A percentile compares a stretch with the other conserved stretches of the same genome.
Evolutionary conservation across 306 rosid genomes (phyloP).

Genomic region (Mimosa pudica): DNA sequence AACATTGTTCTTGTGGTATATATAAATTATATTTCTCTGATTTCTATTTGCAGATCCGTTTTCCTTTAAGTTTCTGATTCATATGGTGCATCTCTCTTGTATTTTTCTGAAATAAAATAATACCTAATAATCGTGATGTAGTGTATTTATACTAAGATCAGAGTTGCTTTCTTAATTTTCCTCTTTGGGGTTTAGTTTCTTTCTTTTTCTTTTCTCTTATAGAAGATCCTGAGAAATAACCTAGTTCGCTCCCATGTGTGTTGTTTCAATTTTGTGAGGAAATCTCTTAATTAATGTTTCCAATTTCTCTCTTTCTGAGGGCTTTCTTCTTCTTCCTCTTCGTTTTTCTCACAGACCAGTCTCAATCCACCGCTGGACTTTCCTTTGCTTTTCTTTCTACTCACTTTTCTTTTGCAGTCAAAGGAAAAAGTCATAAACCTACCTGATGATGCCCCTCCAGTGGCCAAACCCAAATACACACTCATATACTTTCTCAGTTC

Average conservation of each 20-base stretch:
- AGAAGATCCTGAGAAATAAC: not conserved
- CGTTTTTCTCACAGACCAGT: slow-evolving; percentile 48
- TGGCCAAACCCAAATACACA: slow-evolving; percentile 5
- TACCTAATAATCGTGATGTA: not conserved
- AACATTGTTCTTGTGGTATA: slow-evolving; percentile 94
- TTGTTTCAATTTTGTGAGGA: not conserved
- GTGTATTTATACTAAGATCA: not conserved
- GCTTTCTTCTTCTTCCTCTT: slow-evolving; percentile 19
- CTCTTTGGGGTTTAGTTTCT: not conserved
- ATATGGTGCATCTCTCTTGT: not conserved
- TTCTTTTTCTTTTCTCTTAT: not conserved
- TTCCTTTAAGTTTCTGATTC: not conserved
- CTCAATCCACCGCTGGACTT: slow-evolving; percentile 63
- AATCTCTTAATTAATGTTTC: not conserved
- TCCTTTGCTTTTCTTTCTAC: slow-evolving; percentile 21
- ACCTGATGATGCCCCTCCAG: slow-evolving; percentile 28
- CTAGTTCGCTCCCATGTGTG: not conserved
- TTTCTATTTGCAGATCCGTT: slow-evolving; percentile 41
- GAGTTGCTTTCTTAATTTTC: not conserved
- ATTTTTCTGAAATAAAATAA: not conserved
- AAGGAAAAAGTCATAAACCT: slow-evolving; percentile 63
- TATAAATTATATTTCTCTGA: not conserved
- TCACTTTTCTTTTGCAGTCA: slow-evolving; percentile 66
- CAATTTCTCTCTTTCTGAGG: slow-evolving; percentile 37
- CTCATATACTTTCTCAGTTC: slow-evolving; percentile 13